Percentiles rank a stretch among this genome's conserved stretches.
These are phyloP conservation scores for Platanthera zijinensis DNA, from an alignment of 106 monocot species.

Conservation along the genomic window DNA sequence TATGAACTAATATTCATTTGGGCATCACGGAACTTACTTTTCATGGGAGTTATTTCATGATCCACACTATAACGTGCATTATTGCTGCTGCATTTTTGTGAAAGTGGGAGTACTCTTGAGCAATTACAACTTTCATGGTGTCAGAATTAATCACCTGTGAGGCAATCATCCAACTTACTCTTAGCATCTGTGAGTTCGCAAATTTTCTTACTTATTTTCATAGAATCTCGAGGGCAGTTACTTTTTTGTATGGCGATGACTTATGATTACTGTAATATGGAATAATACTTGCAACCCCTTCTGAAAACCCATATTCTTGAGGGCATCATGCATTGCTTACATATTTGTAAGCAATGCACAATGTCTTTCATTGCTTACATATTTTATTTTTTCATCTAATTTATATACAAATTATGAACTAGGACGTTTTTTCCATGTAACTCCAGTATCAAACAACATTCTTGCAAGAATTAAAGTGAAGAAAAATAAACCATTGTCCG, in stretches of 20 bases:
- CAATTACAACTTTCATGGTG: not conserved
- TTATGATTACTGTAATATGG: not conserved
- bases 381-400: not conserved
- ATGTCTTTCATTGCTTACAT: not conserved
- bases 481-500: not conserved
- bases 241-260: not conserved
- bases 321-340: not conserved
- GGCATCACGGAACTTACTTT: not conserved
- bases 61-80: not conserved
- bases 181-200: not conserved
- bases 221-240: not conserved
- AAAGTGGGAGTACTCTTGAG: not conserved
- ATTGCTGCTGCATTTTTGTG: not conserved
- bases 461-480: not conserved
- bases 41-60: not conserved
- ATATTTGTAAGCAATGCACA: too few species aligned
- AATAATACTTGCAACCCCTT: not conserved
- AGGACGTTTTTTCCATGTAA: not conserved
- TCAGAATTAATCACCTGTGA: conserved; percentile 4
- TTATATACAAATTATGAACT: not conserved
- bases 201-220: not conserved
- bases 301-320: not conserved
- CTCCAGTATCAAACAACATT: not conserved
- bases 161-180: not conserved
- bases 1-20: not conserved